Percentiles rank a stretch among this genome's conserved stretches.
Evolutionary conservation across 495 filamentous ascomycete species (phyloP).

Genomic region (Penicillium salamii): DNA sequence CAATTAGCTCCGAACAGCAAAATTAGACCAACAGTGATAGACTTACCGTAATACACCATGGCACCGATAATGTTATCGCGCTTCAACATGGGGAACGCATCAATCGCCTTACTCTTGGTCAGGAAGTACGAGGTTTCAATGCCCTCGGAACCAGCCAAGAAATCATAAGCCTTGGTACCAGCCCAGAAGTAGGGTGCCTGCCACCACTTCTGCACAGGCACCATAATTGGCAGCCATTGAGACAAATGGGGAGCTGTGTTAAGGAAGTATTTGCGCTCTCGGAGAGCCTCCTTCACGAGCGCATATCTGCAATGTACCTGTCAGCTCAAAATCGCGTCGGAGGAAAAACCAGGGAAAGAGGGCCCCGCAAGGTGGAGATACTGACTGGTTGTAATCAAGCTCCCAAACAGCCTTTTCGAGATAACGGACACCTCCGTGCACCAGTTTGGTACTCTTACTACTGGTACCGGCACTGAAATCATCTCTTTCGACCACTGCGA

Average conservation of each 20-base stretch:
- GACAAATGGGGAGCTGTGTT: conserved; percentile 95
- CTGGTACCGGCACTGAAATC: conserved; percentile 94
- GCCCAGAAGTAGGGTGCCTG: conserved; percentile 97
- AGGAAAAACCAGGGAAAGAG: background rate
- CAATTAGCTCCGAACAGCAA: background rate
- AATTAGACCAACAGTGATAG: too few relatives aligned
- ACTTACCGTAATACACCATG: conserved; percentile 86
- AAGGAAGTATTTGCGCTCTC: conserved; percentile 93
- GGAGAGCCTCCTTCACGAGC: conserved; percentile 89
- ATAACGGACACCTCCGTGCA: conserved; percentile 95
- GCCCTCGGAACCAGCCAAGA: conserved; percentile 90
- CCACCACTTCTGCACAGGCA: conserved; percentile 95
- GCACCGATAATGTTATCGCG: conserved; percentile 82
- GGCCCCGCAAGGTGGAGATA: conserved; percentile 11
- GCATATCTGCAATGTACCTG: conserved; percentile 56
- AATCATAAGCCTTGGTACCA: conserved; percentile 93
- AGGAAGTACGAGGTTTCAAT: conserved; percentile 98
- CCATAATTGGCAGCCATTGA: conserved; percentile 95
- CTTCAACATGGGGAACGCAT: conserved; percentile 97
- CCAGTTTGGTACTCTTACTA: conserved; percentile 95
- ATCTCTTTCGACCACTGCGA: conserved; percentile 91
- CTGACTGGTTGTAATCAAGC: conserved; percentile 86
- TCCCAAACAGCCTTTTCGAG: conserved; percentile 97
- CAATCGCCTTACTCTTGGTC: conserved; percentile 89
- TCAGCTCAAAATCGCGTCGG: conserved; percentile 11